A percentile compares a stretch with the other conserved stretches of the same genome.
Conservation (phyloP, 2,329 filamentous ascomycete genomes). For the Aspergillus sp. region DNA sequence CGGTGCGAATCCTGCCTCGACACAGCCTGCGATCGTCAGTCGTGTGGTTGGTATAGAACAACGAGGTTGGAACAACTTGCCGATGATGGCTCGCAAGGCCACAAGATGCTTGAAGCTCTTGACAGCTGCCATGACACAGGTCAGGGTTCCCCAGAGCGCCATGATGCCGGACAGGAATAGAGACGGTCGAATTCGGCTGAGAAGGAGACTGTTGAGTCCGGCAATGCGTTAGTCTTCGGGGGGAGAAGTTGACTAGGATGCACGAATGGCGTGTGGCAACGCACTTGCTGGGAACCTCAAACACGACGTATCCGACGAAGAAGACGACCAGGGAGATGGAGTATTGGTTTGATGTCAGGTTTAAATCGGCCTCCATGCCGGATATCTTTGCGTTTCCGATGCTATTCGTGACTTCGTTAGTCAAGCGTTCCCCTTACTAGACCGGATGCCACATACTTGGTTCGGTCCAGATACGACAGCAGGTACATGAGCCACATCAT, state of each 20-base stretch:
- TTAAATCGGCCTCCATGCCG: conserved; percentile 15
- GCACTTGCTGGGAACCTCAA: conserved; percentile 47
- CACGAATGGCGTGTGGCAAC: neutral
- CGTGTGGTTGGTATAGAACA: neutral
- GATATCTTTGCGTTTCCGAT: conserved; percentile 21
- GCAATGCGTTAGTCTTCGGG: neutral
- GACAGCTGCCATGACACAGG: conserved; percentile 45
- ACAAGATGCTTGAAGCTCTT: conserved; percentile 43
- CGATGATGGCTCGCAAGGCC: conserved; percentile 28
- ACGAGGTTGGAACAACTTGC: neutral
- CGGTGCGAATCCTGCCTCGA: conserved; percentile 19
- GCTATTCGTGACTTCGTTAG: conserved; percentile 3
- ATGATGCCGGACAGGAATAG: conserved; percentile 47
- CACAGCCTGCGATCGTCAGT: conserved; percentile 8
- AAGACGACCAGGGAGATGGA: conserved; percentile 47
- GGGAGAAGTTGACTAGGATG: neutral
- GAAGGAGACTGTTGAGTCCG: conserved; percentile 28
- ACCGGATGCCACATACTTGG: conserved; percentile 10
- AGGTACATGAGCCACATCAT: conserved; percentile 46
- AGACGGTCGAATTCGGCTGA: conserved; percentile 43
- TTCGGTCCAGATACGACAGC: conserved; percentile 37
- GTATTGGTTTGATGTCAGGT: conserved; percentile 37
- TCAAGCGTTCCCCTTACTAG: neutral
- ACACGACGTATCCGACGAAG: conserved; percentile 47
- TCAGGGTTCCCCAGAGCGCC: conserved; percentile 46